A percentile compares a stretch with the other conserved stretches of the same genome.
Evolutionary conservation across 2,329 filamentous ascomycete species (phyloP).

Genomic region (Diaporthe sp.): DNA sequence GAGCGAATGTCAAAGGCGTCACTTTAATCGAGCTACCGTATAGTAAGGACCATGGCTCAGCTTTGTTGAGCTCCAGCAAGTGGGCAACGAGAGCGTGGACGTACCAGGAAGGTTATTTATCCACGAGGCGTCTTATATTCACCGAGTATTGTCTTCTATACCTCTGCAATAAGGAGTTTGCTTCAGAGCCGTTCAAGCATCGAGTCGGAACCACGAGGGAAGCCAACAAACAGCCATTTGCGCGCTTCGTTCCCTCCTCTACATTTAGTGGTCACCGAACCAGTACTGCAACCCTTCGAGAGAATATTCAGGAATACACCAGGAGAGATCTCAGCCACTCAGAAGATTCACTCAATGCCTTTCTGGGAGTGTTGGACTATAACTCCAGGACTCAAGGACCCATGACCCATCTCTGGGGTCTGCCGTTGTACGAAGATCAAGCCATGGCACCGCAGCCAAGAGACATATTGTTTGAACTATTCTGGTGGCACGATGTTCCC

Average conservation of each 20-base stretch:
- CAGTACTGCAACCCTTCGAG: not conserved
- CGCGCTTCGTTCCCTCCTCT: not conserved
- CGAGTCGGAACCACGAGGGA: not conserved
- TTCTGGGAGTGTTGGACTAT: not conserved
- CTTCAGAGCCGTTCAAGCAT: not conserved
- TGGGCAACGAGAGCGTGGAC: slow-evolving; percentile 1
- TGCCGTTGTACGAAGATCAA: not conserved
- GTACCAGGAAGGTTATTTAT: not conserved
- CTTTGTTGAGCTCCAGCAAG: not conserved
- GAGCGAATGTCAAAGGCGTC: not conserved
- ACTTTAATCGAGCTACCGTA: not conserved
- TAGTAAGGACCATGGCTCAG: not conserved
- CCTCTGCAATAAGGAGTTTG: not conserved
- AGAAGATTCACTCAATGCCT: not conserved
- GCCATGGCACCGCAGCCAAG: not conserved
- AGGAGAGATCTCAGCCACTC: not conserved
- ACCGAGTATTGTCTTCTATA: not conserved
- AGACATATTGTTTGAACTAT: not conserved
- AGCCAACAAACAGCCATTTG: not conserved
- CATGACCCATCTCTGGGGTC: not conserved
- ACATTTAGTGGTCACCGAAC: not conserved
- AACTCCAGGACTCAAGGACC: not conserved
- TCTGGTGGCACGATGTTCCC: not conserved
- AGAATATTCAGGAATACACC: not conserved
- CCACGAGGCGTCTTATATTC: not conserved